Percentiles rank a stretch among this genome's conserved stretches.
Evolutionary conservation across 129 eudicot species (phyloP).

Genomic region (Arctium lappa): DNA sequence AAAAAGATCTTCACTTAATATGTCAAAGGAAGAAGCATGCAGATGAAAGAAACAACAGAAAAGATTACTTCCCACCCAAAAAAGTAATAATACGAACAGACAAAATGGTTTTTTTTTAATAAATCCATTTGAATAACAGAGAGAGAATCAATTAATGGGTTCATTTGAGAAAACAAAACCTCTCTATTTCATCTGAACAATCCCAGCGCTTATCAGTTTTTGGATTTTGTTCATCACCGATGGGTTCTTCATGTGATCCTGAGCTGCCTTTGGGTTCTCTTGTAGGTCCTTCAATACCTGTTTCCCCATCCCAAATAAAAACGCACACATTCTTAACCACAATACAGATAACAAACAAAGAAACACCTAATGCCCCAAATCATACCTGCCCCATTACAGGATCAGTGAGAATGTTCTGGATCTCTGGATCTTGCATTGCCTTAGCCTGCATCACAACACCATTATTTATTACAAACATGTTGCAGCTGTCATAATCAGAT

Average conservation of each 20-base stretch:
- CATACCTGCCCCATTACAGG: constrained; percentile 97
- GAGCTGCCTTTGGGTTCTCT: constrained; percentile 89
- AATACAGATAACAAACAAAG: not conserved
- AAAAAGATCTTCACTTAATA: not conserved
- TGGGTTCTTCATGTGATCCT: constrained; percentile 88
- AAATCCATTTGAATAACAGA: not conserved
- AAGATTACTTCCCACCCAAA: not conserved
- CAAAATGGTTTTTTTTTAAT: not conserved
- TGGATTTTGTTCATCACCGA: constrained; percentile 80
- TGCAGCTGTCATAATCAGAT: not conserved
- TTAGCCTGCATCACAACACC: constrained; percentile 53
- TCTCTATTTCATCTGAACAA: constrained; percentile 58
- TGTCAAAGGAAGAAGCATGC: not conserved
- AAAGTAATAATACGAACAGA: not conserved
- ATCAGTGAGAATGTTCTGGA: constrained; percentile 84
- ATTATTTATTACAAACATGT: not conserved
- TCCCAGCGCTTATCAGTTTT: constrained; percentile 82
- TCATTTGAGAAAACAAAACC: not conserved
- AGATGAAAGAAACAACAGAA: not conserved
- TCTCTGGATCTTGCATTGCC: constrained; percentile 98
- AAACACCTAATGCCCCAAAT: not conserved
- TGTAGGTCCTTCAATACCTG: constrained; percentile 85
- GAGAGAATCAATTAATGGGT: not conserved
- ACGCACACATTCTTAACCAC: not conserved
- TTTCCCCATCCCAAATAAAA: not conserved